These are phyloP conservation scores for Rhodotorula diobovata DNA, from an alignment of 768 basidiomycete species.

Conservation along the genomic window DNA sequence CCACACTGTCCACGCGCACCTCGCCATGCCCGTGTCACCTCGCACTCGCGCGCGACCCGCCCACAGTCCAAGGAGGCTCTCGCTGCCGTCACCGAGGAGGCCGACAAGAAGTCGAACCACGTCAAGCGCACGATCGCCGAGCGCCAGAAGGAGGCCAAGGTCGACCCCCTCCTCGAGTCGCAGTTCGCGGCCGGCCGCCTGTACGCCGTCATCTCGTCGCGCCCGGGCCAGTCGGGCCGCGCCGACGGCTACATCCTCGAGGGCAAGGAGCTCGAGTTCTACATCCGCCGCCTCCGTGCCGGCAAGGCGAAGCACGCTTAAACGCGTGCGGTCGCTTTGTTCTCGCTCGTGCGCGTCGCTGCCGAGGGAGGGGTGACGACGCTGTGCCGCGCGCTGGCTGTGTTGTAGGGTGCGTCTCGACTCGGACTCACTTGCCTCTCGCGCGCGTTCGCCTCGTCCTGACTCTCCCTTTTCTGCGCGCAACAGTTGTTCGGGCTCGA, in stretches of 20 bases:
- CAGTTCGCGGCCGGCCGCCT: conserved; percentile 61
- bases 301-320: conserved; percentile 61
- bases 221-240: conserved; percentile 94
- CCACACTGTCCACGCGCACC: too few relatives aligned
- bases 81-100: conserved; percentile 50
- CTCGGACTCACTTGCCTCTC: too few relatives aligned
- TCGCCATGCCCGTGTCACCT: too few relatives aligned
- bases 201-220: conserved; percentile 85
- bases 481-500: not conserved
- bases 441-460: not conserved
- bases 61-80: conserved; percentile 57
- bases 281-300: conserved; percentile 84
- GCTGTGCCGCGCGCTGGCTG: too few relatives aligned
- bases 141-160: conserved; percentile 89
- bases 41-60: too few relatives aligned
- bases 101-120: conserved; percentile 83
- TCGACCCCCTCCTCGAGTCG: conserved; percentile 68
- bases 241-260: conserved; percentile 96
- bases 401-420: not conserved
- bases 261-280: conserved; percentile 98
- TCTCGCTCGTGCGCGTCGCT: not conserved
- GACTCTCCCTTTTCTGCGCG: not conserved
- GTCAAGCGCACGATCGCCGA: conserved; percentile 78
- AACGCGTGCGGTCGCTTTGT: not conserved
- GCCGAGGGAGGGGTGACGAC: too few relatives aligned